phyloP scores from a whole-genome alignment of 805 yeast species.

The Yamadazyma endophytica region DNA sequence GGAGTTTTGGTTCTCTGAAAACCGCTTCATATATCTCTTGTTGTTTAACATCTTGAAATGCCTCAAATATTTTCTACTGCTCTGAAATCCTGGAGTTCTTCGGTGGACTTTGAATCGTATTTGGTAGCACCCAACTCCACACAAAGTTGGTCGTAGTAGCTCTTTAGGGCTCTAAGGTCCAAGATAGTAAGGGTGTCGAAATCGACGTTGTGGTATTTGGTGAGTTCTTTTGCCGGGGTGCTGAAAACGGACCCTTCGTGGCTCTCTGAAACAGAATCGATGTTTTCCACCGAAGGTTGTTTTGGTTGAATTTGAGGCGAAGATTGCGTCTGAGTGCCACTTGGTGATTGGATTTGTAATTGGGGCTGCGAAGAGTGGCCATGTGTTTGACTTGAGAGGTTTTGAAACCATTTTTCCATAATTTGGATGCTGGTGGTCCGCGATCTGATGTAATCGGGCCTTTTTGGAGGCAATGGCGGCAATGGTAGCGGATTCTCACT shows the following conservation, averaged over 20 bases:
- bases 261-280: conserved; percentile 12
- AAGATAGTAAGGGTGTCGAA: conserved; percentile 32
- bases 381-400: conserved; percentile 15
- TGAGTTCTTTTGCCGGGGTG: conserved; percentile 21
- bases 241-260: conserved; percentile 20
- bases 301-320: neutral
- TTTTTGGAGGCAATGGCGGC: conserved; percentile 10
- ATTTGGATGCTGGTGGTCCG: conserved; percentile 38
- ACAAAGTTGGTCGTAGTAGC: conserved; percentile 37
- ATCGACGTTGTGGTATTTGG: conserved; percentile 28
- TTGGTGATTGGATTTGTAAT: neutral
- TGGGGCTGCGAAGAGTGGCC: conserved; percentile 4
- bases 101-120: conserved; percentile 12
- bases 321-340: neutral
- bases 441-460: conserved; percentile 24
- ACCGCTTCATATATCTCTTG: too few relatives aligned
- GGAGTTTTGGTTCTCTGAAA: too few relatives aligned
- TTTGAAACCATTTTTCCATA: conserved; percentile 42
- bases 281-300: conserved; percentile 3
- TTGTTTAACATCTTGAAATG: too few relatives aligned
- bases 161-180: conserved; percentile 30
- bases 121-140: conserved; percentile 12
- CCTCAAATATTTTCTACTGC: too few relatives aligned
- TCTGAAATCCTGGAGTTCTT: conserved; percentile 8
- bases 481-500: conserved; percentile 6